These are phyloP conservation scores for Jatropha podagrica DNA, from an alignment of 441 rosid genomes.

Conservation along the genomic window DNA sequence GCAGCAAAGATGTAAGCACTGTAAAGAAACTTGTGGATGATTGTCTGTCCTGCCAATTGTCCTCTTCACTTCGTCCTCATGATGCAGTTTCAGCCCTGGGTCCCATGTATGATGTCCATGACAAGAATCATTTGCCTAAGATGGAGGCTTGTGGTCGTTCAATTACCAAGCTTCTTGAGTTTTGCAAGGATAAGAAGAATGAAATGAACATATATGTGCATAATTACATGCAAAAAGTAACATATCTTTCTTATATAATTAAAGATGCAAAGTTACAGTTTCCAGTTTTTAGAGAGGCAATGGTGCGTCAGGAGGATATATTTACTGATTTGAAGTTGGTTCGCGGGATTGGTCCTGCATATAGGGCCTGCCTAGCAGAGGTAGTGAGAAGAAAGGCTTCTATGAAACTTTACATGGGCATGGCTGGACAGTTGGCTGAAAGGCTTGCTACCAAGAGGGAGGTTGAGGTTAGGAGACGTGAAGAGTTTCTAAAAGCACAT, in stretches of 20 bases:
- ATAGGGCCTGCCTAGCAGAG: constrained; percentile 98
- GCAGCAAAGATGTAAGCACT: constrained; percentile 95
- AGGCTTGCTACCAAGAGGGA: constrained; percentile 91
- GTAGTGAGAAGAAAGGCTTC: constrained; percentile 92
- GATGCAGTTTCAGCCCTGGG: constrained; percentile 99
- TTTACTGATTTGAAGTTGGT: constrained; percentile 77
- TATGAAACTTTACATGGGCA: constrained; percentile 97
- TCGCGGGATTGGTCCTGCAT: constrained; percentile 88
- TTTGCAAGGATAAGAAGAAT: constrained; percentile 77
- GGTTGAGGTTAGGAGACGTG: constrained; percentile 85
- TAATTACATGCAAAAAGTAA: constrained; percentile 78
- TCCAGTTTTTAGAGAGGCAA: constrained; percentile 96
- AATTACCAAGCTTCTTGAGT: constrained; percentile 63
- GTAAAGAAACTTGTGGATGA: constrained; percentile 97
- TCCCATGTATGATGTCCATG: constrained; percentile 98
- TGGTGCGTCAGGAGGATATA: constrained; percentile 73
- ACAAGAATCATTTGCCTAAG: constrained; percentile 83
- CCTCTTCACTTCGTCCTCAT: constrained; percentile 96
- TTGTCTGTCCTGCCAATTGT: constrained; percentile 70
- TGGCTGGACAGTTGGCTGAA: constrained; percentile 98
- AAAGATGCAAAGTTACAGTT: constrained; percentile 90
- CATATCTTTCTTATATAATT: constrained; percentile 60
- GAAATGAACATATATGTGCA: constrained; percentile 90
- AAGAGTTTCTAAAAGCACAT: constrained; percentile 75
- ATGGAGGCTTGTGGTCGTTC: constrained; percentile 68